Base-by-base conservation (phyloP, 768 basidiomycete genomes). In the Cyathus striatus region DNA sequence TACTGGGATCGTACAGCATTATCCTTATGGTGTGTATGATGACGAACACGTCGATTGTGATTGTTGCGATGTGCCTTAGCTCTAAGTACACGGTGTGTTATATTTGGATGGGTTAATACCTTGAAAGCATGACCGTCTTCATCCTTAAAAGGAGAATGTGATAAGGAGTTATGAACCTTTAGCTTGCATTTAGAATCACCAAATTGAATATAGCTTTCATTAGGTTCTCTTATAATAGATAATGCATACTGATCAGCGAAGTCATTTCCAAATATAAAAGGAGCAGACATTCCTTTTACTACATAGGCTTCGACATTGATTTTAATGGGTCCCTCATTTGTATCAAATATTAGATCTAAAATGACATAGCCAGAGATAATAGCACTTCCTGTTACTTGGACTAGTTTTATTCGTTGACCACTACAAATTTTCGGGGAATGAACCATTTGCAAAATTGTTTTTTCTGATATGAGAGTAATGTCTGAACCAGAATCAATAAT, bases 191-290 rank as follows among this genome's bases (percentile, higher is more conserved):
- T 49, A 2, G 22, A 36, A 2, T 38, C n/a, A 12, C 54, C 54
- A 18, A 55, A 49, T 22, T 33, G 12, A 0, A 55, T 5, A 5
- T 32, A 22, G 1, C 44, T 44, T 10, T 17, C 27, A 17, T 43
- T 47, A 0, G 41, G 40, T 9, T 50, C 10, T 27, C 57, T n/a
- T 2, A 59, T 33, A 1, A 65, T 32, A 0, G 65, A 62, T 3
- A 67, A 36, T 2, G 49, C 52, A 30, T 65, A 67, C 25, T 62
- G 57, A 46, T 63, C 62, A 32, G n/a, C n/a, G n/a, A n/a, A n/a
- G n/a, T n/a, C n/a, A n/a, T n/a, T n/a, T n/a, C n/a, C n/a, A n/a
- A n/a, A n/a, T n/a, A n/a, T n/a, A n/a, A n/a, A n/a, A n/a, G n/a
- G n/a, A n/a, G n/a, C n/a, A n/a, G n/a, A n/a, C n/a, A n/a, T n/a